Conservation (phyloP, 2,329 filamentous ascomycete genomes). For the Venturia oleaginea region DNA sequence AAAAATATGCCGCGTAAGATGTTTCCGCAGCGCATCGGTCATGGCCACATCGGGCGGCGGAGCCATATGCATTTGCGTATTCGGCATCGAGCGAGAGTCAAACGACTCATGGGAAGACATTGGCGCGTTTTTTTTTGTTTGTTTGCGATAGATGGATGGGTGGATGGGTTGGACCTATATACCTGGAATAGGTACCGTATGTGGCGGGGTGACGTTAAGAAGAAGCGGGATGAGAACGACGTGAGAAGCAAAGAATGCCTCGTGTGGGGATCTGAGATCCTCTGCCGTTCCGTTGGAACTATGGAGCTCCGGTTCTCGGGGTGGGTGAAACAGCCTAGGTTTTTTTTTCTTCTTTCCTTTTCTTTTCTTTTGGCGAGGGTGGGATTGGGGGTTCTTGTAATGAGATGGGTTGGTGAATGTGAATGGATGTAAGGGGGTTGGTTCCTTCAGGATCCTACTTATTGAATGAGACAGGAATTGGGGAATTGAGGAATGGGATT, state of each 20-base stretch:
- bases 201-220: background rate
- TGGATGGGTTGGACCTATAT: too few relatives aligned
- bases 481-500: too few relatives aligned
- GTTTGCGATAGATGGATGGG: too few relatives aligned
- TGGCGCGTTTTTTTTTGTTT: too few relatives aligned
- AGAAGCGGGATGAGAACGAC: background rate
- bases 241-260: background rate
- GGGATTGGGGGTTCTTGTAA: background rate
- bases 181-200: too few relatives aligned
- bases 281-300: too few relatives aligned
- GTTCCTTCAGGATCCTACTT: too few relatives aligned
- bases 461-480: too few relatives aligned
- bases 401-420: background rate
- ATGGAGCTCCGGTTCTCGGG: too few relatives aligned
- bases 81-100: background rate
- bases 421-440: background rate
- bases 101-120: background rate
- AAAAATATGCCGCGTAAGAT: conserved; percentile 42
- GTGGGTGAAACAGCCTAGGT: background rate
- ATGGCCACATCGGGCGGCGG: conserved; percentile 38
- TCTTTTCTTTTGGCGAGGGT: background rate
- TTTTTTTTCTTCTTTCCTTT: too few relatives aligned
- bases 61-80: background rate
- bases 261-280: too few relatives aligned
- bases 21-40: conserved; percentile 44